A percentile compares a stretch with the other conserved stretches of the same genome.
phyloP scores from a whole-genome alignment of 441 rosid species.

The Adansonia rubrostipa region DNA sequence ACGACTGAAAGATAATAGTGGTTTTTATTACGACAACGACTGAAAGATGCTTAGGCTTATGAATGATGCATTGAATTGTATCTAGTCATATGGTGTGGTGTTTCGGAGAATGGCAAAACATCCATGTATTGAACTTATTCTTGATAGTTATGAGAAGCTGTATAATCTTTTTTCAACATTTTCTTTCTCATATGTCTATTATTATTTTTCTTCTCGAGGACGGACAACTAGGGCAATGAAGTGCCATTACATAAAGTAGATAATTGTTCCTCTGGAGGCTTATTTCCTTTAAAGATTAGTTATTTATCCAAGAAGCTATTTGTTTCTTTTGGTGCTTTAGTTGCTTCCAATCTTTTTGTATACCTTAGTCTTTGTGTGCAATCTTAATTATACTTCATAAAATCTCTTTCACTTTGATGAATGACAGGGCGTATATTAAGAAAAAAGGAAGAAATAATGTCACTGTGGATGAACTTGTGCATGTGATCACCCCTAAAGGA shows the following conservation, averaged over 20 bases:
- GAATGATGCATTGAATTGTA: background rate
- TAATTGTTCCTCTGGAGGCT: background rate
- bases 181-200: background rate
- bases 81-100: background rate
- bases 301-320: background rate
- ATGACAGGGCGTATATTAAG: conserved; percentile 58
- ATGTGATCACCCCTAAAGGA: conserved; percentile 79
- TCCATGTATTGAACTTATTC: background rate
- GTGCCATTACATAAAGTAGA: background rate
- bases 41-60: background rate
- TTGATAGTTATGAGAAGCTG: background rate
- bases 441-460: conserved; percentile 85
- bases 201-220: background rate
- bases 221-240: background rate
- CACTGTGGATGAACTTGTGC: conserved; percentile 80
- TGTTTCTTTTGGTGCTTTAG: background rate
- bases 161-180: background rate
- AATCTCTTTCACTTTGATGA: conserved; percentile 5
- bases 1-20: background rate
- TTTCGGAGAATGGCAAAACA: background rate
- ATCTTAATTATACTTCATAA: conserved; percentile 6
- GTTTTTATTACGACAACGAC: background rate
- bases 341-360: background rate
- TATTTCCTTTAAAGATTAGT: background rate
- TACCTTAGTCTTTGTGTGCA: conserved; percentile 24